Percentiles rank a stretch among this genome's conserved stretches.
phyloP scores from a whole-genome alignment of 192 early-diverging fungal genomes.

The Ambispora gerdemannii region DNA sequence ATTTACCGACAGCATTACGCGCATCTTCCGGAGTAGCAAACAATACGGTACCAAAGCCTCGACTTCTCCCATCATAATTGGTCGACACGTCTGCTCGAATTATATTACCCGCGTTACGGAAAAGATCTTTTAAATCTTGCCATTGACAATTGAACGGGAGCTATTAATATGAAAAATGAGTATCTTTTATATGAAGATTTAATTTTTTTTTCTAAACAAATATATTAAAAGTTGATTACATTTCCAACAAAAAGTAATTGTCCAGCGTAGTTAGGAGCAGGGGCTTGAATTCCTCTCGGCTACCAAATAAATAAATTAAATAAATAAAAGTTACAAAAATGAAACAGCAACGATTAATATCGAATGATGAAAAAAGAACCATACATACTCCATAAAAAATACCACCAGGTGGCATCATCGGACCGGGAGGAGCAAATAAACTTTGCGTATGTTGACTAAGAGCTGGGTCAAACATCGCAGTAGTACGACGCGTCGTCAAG shows the following conservation, averaged over 20 bases:
- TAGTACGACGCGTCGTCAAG: not conserved
- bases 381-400: conserved; percentile 1
- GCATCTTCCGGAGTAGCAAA: conserved; percentile 69
- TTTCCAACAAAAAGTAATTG: conserved; percentile 74
- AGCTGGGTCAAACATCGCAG: conserved; percentile 2
- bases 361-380: not conserved
- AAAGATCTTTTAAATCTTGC: conserved; percentile 82
- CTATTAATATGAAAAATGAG: conserved; percentile 29
- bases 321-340: not conserved
- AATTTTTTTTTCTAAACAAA: not conserved
- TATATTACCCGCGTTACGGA: conserved; percentile 65
- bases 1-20: conserved; percentile 62
- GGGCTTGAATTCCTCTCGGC: conserved; percentile 28
- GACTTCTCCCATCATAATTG: conserved; percentile 60
- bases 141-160: conserved; percentile 73
- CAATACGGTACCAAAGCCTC: conserved; percentile 72
- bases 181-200: conserved; percentile 8
- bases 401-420: conserved; percentile 2
- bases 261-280: conserved; percentile 32
- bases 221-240: conserved; percentile 40
- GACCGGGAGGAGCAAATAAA: not conserved
- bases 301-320: not conserved
- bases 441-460: conserved; percentile 1
- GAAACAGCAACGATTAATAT: not conserved
- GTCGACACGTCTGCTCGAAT: conserved; percentile 65